phyloP scores from a whole-genome alignment of 352 stramenopile genomes.

The Phytopythium montanum region DNA sequence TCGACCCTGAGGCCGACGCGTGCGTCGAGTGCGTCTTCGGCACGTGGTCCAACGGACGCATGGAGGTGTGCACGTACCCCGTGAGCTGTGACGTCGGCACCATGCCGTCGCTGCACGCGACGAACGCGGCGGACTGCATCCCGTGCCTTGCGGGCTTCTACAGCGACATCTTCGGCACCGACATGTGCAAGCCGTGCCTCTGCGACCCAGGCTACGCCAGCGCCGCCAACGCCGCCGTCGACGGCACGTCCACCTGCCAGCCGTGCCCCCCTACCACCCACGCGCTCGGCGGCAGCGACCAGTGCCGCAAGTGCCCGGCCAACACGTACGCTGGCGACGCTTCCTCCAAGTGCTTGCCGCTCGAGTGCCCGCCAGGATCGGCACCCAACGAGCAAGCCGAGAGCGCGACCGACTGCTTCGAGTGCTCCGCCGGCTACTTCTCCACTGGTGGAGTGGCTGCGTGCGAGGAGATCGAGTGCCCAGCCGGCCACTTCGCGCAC shows the following conservation, averaged over 20 bases:
- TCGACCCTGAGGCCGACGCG: slow-evolving; percentile 14
- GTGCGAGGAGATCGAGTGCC: slow-evolving; percentile 25
- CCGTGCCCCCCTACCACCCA: slow-evolving; percentile 22
- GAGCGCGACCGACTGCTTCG: slow-evolving; percentile 34
- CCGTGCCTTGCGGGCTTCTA: slow-evolving; percentile 32
- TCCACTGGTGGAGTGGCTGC: slow-evolving; percentile 18
- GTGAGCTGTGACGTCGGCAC: slow-evolving; percentile 20
- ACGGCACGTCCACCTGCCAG: slow-evolving; percentile 14
- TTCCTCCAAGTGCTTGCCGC: slow-evolving; percentile 19
- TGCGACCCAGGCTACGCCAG: slow-evolving; percentile 27
- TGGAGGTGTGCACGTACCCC: slow-evolving; percentile 33
- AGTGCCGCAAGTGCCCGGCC: slow-evolving; percentile 30
- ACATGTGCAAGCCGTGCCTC: slow-evolving; percentile 34
- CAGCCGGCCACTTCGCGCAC: slow-evolving; percentile 20
- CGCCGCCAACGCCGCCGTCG: slow-evolving; percentile 5
- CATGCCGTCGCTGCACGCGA: slow-evolving; percentile 30
- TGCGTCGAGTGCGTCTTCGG: slow-evolving; percentile 39
- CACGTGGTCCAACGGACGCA: slow-evolving; percentile 42
- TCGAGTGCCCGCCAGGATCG: slow-evolving; percentile 26
- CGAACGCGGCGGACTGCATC: slow-evolving; percentile 20
- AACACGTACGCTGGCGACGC: slow-evolving; percentile 25
- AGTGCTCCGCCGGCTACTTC: slow-evolving; percentile 30
- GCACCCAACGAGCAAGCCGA: slow-evolving; percentile 21
- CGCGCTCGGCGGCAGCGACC: slow-evolving; percentile 27
- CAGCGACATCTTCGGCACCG: slow-evolving; percentile 26